Base-by-base conservation (phyloP, 208 protist species). In the Trypanosoma scelopori region DNA sequence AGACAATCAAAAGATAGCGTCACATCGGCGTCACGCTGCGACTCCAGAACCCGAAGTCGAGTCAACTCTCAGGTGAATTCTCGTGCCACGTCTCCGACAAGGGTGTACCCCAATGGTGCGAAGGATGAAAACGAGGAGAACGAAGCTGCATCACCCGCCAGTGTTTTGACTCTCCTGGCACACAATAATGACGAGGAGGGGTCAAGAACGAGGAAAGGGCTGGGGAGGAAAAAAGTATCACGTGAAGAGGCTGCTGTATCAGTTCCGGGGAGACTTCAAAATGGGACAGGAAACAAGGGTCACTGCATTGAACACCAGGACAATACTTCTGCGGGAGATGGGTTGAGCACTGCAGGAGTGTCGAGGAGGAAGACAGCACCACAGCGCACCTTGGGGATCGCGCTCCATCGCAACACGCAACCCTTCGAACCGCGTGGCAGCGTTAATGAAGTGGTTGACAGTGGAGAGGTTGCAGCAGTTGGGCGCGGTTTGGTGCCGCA, bases 1-100 rank as follows among this genome's bases (percentile, higher is more conserved):
- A 71, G 56, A 30, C 52, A 47, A 7, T 6, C 32, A 18, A 52
- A 65, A n/a, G 52, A 42, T 43, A 42, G 20, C 0, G 25, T 25
- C 2, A 23, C 45, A 3, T 61, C 59, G 3, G 41, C 71, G 3
- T 65, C 72, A 52, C 71, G 57, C 75, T 72, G 23, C 48, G 32
- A 66, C 9, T 76, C 78, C 30, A 48, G 58, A 39, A 63, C 55
- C 5, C 51, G 46, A 5, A 81, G 77, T 22, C 66, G 65, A 4
- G 3, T 52, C 35, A 56, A 65, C n/a, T 74, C 58, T 50, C 32
- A 27, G 20, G 30, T 23, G 15, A 48, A 25, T 27, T 68, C 62
- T 12, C 62, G 50, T 28, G 39, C 49, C 9, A 68, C 52, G n/a
- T 59, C 62, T n/a, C 25, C 27, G n/a, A 28, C 42, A 1, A 48